Base-by-base conservation (phyloP, 202 grass and related monocot species). In the Dendrocalamus latiflorus region DNA sequence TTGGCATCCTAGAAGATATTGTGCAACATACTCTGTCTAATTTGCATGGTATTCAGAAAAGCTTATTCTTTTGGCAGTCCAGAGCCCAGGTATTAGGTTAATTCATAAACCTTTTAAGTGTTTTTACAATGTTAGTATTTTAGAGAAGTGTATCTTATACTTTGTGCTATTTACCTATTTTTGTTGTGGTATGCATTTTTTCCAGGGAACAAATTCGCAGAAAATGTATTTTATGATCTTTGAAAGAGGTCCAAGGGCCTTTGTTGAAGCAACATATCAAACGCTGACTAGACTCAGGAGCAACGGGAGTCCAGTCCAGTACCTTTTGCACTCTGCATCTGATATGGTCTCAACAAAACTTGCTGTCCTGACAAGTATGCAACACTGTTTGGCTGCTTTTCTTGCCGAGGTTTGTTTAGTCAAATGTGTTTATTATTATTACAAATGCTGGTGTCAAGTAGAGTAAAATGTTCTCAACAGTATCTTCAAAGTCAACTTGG, bases 211-310 rank as follows among this genome's bases (percentile, higher is more conserved):
- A 74, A 90, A 76, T 82, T 89, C 85, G 37, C 92, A 90, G 68
- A 98, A 93, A 80, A 86, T 98, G 60, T 95, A 93, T 69, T 98
- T 91, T 83, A 95, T 98, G 91, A 84, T 98, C 14, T 93, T 98
- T 86, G 92, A 98, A 88, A 93, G 95, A 87, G 95, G 95, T 21
- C 95, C 92, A 62, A 84, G 89, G 55, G 91, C 95, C 50, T 98
- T 98, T 79, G 58, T 88, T 16, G 84, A 90, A 82, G 54, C 81
- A 78, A 91, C 88, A 66, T 90, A 65, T 67, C 87, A 91, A 65
- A 77, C 92, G 28, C 77, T 93, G 9, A 77, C 73, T 85, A 88
- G 47, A 77, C 54, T 93, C n/a, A 57, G 73, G 71, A 83, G 55
- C 59, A 79, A 89, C 45, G 80, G 68, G n/a, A 74, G 73, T 81